These are phyloP conservation scores for Talaromyces stipitatus DNA, from an alignment of 495 filamentous ascomycete species.

Conservation along the genomic window DNA sequence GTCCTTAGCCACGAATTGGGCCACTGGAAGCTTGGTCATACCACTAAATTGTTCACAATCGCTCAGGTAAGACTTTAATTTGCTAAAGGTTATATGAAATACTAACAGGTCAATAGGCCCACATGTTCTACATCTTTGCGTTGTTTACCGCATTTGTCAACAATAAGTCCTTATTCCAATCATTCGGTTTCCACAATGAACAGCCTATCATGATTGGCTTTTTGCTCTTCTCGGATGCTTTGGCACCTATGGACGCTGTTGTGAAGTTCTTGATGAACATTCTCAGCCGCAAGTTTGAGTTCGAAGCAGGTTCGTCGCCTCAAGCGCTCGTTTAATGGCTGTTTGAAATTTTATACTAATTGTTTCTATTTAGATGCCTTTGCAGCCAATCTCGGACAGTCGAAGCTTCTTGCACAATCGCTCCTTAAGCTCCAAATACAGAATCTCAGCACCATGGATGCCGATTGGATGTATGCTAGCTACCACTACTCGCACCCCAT, in stretches of 20 bases:
- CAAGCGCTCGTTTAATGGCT: not conserved
- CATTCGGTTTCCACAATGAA: constrained; percentile 81
- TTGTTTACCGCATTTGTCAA: constrained; percentile 96
- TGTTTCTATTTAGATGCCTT: constrained; percentile 55
- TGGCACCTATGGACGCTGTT: constrained; percentile 83
- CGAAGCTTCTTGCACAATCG: constrained; percentile 71
- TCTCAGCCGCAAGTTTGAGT: constrained; percentile 87
- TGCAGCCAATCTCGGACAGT: constrained; percentile 76
- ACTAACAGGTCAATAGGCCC: constrained; percentile 38
- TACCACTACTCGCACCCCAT: constrained; percentile 99
- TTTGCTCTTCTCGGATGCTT: constrained; percentile 89
- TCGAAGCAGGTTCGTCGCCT: constrained; percentile 67
- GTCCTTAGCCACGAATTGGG: constrained; percentile 93
- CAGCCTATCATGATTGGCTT: constrained; percentile 94
- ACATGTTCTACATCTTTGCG: constrained; percentile 94
- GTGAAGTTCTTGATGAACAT: constrained; percentile 95
- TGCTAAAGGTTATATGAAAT: constrained; percentile 6
- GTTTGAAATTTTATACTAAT: not conserved
- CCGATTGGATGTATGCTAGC: constrained; percentile 94
- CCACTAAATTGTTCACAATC: constrained; percentile 83
- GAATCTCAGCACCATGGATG: constrained; percentile 97
- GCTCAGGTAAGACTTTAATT: constrained; percentile 56
- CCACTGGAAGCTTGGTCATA: constrained; percentile 94
- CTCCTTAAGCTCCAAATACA: constrained; percentile 97
- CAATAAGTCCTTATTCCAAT: constrained; percentile 81